These are phyloP conservation scores for Ramicandelaber brevisporus DNA, from an alignment of 192 early-diverging fungal genomes.

Conservation along the genomic window DNA sequence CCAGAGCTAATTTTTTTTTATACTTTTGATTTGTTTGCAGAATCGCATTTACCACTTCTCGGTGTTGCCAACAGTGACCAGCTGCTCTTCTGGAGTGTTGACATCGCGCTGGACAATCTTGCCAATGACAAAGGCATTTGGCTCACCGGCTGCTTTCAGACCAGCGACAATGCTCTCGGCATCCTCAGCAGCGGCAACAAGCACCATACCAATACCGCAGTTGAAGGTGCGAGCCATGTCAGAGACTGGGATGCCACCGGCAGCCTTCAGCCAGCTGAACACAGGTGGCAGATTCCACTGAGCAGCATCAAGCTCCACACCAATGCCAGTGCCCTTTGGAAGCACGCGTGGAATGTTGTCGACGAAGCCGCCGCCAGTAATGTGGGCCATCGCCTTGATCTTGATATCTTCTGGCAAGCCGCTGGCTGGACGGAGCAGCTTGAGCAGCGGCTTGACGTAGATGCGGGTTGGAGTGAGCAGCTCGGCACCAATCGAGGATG, in stretches of 20 bases:
- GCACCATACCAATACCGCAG: slow-evolving; percentile 97
- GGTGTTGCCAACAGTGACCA: too few species aligned
- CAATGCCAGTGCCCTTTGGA: slow-evolving; percentile 52
- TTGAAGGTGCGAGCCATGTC: slow-evolving; percentile 97
- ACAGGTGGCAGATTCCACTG: slow-evolving; percentile 68
- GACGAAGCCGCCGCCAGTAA: slow-evolving; percentile 93
- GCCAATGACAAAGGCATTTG: slow-evolving; percentile 42
- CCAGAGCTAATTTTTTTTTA: too few species aligned
- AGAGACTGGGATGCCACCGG: slow-evolving; percentile 30
- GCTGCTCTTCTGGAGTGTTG: too few species aligned
- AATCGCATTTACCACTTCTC: too few species aligned
- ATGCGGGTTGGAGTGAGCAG: slow-evolving; percentile 85
- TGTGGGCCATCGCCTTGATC: slow-evolving; percentile 93
- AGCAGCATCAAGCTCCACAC: slow-evolving; percentile 57
- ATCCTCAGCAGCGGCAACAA: slow-evolving; percentile 44
- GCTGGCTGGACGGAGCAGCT: slow-evolving; percentile 37
- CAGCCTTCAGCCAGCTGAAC: slow-evolving; percentile 79
- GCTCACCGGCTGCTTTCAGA: slow-evolving; percentile 33
- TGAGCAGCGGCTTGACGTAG: slow-evolving; percentile 82
- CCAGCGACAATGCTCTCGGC: slow-evolving; percentile 26
- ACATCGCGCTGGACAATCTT: too few species aligned
- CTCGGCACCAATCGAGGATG: slow-evolving; percentile 44
- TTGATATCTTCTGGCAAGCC: too few species aligned
- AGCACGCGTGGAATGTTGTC: slow-evolving; percentile 96
- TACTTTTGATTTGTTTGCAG: too few species aligned